Evolutionary conservation across 352 stramenopile genomes (phyloP).

Genomic region (Phytophthora cryptogea): DNA sequence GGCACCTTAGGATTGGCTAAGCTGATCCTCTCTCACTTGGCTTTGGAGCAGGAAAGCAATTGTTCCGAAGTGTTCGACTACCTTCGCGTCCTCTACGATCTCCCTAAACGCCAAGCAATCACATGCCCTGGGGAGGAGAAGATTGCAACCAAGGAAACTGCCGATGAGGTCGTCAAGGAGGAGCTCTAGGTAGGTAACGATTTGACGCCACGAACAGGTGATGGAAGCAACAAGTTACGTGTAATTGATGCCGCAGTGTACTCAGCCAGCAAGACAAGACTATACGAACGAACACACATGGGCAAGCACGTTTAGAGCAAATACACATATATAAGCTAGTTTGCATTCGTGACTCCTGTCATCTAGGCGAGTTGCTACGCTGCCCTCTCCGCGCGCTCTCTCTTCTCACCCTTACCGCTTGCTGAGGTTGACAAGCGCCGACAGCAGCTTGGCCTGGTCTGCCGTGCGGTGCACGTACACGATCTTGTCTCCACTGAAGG

Average conservation of each 20-base stretch:
- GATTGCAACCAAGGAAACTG: conserved; percentile 3
- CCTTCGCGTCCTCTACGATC: conserved; percentile 54
- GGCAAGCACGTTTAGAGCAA: conserved; percentile 7
- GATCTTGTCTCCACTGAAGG: conserved; percentile 88
- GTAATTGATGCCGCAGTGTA: too few relatives aligned
- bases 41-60: conserved; percentile 44
- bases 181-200: conserved; percentile 40
- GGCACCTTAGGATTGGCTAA: not conserved
- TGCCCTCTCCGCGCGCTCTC: not conserved
- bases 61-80: conserved; percentile 71
- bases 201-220: not conserved
- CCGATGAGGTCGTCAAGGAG: conserved; percentile 46
- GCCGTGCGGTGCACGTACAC: conserved; percentile 87
- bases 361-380: not conserved
- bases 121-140: conserved; percentile 32
- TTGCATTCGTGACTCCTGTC: conserved; percentile 20
- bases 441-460: conserved; percentile 90
- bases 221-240: too few relatives aligned
- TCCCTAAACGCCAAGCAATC: conserved; percentile 39
- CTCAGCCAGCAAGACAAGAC: not conserved
- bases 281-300: not conserved
- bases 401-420: conserved; percentile 47
- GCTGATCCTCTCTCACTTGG: not conserved
- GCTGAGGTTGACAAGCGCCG: conserved; percentile 75
- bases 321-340: conserved; percentile 38